Base-by-base conservation (phyloP, 2,329 filamentous ascomycete genomes). In the Trichoderma sp. region DNA sequence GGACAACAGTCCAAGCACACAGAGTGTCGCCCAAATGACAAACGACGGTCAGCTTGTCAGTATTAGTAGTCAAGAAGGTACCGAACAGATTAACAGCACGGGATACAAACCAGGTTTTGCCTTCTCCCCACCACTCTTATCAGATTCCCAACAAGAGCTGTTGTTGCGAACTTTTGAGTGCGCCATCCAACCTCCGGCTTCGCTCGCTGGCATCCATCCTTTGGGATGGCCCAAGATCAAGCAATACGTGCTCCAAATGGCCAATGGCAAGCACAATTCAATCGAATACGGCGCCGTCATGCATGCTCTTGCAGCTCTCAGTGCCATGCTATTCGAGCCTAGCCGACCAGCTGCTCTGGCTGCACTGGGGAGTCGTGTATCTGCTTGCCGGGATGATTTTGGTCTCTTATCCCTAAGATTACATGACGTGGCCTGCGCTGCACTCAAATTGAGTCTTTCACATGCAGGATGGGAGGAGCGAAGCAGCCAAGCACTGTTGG, bases 221-320 rank as follows among this genome's bases (percentile, higher is more conserved):
- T 1, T 61, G 28, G 59, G 59, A 0, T 61, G 59, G 59, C 59
- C 59, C 7, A 61, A 61, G 28, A 61, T 61, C n/a, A 61, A 61
- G 43, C 59, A 46, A 11, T 61, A 61, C 3, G 59, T 61, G 43
- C 43, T 61, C 37, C 59, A 61, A 1, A 61, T 61, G 59, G 59
- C 59, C 59, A 49, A 61, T 3, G 43, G 59, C 6, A 61, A 61
- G n/a, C 59, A 61, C 2, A 61, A 28, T 5, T 61, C 28, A 14
- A 61, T 61, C 18, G 59, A 61, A 32, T 61, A 61, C 16, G 59
- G 59, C 3, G 59, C 59, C 4, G 59, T 61, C 28, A 61, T 61
- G 59, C 59, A 61, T 34, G 43, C 59, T 5, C 59, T 61, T 51
- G 43, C 59, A 37, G 59, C 59, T 51, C 59, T 61, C 59, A 61